Base-by-base conservation (phyloP, 1,139 yeast species). In the Candida sp. region DNA sequence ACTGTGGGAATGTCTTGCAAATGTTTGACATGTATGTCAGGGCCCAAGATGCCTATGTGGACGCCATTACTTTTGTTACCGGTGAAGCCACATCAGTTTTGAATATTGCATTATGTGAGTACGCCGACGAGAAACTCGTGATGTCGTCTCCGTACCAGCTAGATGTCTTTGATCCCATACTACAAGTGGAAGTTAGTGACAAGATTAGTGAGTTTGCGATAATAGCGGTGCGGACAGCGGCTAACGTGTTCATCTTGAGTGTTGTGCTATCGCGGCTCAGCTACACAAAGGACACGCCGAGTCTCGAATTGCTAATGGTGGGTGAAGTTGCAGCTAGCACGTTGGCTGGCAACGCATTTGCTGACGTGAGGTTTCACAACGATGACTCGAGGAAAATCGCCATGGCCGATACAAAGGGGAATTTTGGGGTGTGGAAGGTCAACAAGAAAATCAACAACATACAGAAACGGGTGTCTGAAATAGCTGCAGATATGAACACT, bases 371-470 rank as follows among this genome's bases (percentile, higher is more conserved):
- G 2, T 77, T 77, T 53, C 73, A 74, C 54, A 82, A 82, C 0
- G 67, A 66, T 66, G 71, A 77, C 47, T 54, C 58, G 9, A 55
- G 63, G 3, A 69, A 63, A 44, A 67, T 86, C 53, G 79, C 77
- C 0, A 61, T 77, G 1, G 65, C 84, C 9, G 91, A 86, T 60
- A 58, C 70, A 0, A 69, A 72, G 33, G 91, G 92, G 0, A 76
- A 78, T 49, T 78, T 85, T 70, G 70, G 72, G 1, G 51, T 78
- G 2, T 80, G 78, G 62, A 58, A 58, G n/a, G 60, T 77, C 11
- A 50, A 53, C 25, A 55, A 56, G 30, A 46, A 41, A 40, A 23
- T 28, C 17, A 8, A 46, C 23, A 37, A 38, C 31, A 32, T 49
- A 26, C 48, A 44, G 23, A 40, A 27, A 27, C 7, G 25, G 5